Evolutionary conservation across 2,329 filamentous ascomycete species (phyloP).

Genomic region (Penicillium brevicompactum): DNA sequence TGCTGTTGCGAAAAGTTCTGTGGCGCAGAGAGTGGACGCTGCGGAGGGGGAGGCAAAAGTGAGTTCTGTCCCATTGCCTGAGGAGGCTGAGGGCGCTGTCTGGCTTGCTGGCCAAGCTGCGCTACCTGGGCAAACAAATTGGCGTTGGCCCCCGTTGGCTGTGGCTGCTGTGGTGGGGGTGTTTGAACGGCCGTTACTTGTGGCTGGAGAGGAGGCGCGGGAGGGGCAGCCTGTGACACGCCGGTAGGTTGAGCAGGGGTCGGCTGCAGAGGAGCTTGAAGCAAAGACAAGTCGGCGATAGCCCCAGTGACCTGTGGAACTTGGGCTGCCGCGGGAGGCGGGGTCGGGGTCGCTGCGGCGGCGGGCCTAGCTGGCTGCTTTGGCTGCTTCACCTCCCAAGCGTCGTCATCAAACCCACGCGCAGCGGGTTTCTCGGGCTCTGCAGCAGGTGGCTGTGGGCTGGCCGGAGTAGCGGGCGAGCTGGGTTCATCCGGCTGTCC

Average conservation of each 20-base stretch:
- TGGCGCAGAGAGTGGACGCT: constrained; percentile 82
- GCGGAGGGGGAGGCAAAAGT: constrained; percentile 75
- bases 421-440: constrained; percentile 50
- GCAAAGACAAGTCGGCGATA: constrained; percentile 68
- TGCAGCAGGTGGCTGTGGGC: constrained; percentile 52
- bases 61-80: constrained; percentile 62
- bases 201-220: constrained; percentile 45
- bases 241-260: constrained; percentile 52
- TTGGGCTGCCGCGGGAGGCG: constrained; percentile 35
- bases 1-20: constrained; percentile 72
- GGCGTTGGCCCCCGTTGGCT: constrained; percentile 49
- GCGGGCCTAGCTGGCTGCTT: constrained; percentile 55
- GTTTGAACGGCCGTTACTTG: constrained; percentile 44
- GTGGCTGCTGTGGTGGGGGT: constrained; percentile 40
- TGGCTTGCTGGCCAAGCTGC: constrained; percentile 38
- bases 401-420: constrained; percentile 88
- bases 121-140: constrained; percentile 54
- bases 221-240: constrained; percentile 45
- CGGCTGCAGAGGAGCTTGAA: constrained; percentile 61
- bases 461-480: constrained; percentile 43
- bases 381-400: constrained; percentile 91
- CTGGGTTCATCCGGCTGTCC: constrained; percentile 61
- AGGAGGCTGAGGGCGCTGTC: constrained; percentile 73
- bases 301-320: constrained; percentile 63
- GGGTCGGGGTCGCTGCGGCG: constrained; percentile 33